Conservation (phyloP, 805 yeast genomes). For the Zygoascus biomembranicola region DNA sequence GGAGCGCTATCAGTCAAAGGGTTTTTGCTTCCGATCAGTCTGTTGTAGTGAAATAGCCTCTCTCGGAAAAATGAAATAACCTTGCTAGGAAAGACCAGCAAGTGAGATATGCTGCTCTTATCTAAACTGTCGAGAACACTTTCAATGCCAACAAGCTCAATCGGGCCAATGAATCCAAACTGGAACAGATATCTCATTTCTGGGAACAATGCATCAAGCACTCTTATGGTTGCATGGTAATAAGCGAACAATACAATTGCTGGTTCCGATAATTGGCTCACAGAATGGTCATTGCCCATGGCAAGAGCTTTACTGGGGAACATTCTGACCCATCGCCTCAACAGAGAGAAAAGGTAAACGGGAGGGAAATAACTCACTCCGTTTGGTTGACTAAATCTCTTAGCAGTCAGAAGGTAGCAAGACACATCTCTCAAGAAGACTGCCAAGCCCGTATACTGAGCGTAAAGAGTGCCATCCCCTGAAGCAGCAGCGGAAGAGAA, state of each 20-base stretch:
- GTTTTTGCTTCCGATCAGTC: constrained; percentile 11
- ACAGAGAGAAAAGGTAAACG: constrained; percentile 14
- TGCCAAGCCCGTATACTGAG: constrained; percentile 11
- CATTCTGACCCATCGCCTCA: constrained; percentile 21
- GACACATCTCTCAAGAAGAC: constrained; percentile 9
- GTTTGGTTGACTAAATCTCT: constrained; percentile 7
- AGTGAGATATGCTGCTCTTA: background rate
- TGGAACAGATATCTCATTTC: constrained; percentile 31
- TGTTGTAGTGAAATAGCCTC: constrained; percentile 15
- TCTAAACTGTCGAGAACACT: constrained; percentile 7
- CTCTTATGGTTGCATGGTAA: constrained; percentile 29
- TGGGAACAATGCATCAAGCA: constrained; percentile 30
- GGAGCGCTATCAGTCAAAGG: constrained; percentile 7
- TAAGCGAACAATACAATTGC: constrained; percentile 24
- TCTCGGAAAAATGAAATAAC: constrained; percentile 27
- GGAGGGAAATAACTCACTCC: constrained; percentile 18
- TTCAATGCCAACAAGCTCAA: constrained; percentile 25
- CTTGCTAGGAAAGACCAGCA: constrained; percentile 24
- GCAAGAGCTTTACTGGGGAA: constrained; percentile 21
- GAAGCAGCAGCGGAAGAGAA: constrained; percentile 4
- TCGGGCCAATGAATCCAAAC: constrained; percentile 31
- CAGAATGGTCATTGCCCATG: background rate
- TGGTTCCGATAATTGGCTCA: background rate
- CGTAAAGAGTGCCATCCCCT: constrained; percentile 4
- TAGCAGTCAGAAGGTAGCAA: constrained; percentile 9